These are phyloP conservation scores for Coemansia brasiliensis DNA, from an alignment of 192 early-diverging fungal species.

Conservation along the genomic window DNA sequence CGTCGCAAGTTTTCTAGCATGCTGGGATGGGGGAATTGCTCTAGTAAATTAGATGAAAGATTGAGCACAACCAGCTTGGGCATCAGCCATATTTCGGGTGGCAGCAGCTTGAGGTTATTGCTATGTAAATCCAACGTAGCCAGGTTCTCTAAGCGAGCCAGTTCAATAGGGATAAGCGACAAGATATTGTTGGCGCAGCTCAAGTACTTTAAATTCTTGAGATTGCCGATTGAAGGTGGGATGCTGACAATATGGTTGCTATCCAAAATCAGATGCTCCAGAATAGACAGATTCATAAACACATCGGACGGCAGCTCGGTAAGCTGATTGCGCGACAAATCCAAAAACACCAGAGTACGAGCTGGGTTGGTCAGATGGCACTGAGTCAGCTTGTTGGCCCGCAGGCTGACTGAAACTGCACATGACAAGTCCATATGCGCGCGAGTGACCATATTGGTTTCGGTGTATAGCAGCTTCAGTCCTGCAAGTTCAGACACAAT, in stretches of 20 bases:
- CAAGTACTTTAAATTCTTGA: constrained; percentile 58
- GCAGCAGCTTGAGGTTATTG: constrained; percentile 73
- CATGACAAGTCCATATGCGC: constrained; percentile 62
- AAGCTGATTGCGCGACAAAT: constrained; percentile 70
- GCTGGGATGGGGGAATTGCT: constrained; percentile 76
- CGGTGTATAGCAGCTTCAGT: constrained; percentile 66
- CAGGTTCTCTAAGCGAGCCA: constrained; percentile 64
- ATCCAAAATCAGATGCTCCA: constrained; percentile 65
- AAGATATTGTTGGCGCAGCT: constrained; percentile 71
- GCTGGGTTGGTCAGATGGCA: constrained; percentile 57
- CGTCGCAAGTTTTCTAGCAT: constrained; percentile 53
- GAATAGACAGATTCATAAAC: constrained; percentile 58
- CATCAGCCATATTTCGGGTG: constrained; percentile 78
- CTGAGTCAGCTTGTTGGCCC: constrained; percentile 71
- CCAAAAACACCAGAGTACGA: constrained; percentile 50
- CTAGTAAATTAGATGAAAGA: constrained; percentile 77
- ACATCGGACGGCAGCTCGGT: constrained; percentile 62
- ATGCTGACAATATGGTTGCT: constrained; percentile 73
- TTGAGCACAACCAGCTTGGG: constrained; percentile 69
- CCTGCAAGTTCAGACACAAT: constrained; percentile 58
- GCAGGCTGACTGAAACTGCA: constrained; percentile 59
- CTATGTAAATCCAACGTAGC: constrained; percentile 69
- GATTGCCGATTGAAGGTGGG: constrained; percentile 59
- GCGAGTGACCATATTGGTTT: constrained; percentile 70
- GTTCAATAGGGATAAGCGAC: constrained; percentile 67